phyloP scores from a whole-genome alignment of 1,284 basidiomycete genomes.

The Apiotrichum montevideense region DNA sequence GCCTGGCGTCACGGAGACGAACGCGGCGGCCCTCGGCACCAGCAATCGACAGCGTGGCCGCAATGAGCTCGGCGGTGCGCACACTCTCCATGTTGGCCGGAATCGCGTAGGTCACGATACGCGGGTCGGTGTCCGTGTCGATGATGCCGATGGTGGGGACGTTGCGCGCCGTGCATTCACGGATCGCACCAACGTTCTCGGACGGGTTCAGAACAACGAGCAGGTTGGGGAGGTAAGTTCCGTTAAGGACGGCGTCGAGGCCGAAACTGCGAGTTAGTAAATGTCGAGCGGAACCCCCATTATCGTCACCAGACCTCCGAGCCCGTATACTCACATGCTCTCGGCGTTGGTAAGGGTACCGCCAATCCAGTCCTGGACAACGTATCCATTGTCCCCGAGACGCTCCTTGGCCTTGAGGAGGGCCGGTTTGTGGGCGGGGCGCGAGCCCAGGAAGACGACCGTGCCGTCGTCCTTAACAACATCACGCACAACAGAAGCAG shows the following conservation, averaged over 20 bases:
- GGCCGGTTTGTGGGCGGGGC: conserved; percentile 65
- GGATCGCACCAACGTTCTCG: conserved; percentile 72
- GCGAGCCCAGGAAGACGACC: conserved; percentile 84
- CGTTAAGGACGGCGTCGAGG: conserved; percentile 54
- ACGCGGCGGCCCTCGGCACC: conserved; percentile 64
- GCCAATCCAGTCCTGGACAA: conserved; percentile 86
- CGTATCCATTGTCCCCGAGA: conserved; percentile 66
- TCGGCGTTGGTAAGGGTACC: conserved; percentile 88
- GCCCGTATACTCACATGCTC: conserved; percentile 52
- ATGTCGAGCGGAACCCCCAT: background rate
- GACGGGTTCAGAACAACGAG: conserved; percentile 84
- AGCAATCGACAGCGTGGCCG: conserved; percentile 84
- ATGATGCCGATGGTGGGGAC: conserved; percentile 84
- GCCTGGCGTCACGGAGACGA: conserved; percentile 9
- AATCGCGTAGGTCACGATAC: conserved; percentile 95
- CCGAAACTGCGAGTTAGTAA: conserved; percentile 52
- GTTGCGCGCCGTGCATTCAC: conserved; percentile 75
- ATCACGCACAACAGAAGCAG: conserved; percentile 77
- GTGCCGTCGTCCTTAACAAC: conserved; percentile 76
- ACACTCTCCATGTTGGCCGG: conserved; percentile 80
- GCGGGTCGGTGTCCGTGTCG: conserved; percentile 93
- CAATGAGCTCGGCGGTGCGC: conserved; percentile 81
- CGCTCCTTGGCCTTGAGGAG: conserved; percentile 76
- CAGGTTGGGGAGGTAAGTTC: conserved; percentile 72
- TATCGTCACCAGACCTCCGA: background rate